Percentiles rank a stretch among this genome's conserved stretches.
Conservation (phyloP, 2,329 filamentous ascomycete genomes). For the Cordyceps pruinosa region DNA sequence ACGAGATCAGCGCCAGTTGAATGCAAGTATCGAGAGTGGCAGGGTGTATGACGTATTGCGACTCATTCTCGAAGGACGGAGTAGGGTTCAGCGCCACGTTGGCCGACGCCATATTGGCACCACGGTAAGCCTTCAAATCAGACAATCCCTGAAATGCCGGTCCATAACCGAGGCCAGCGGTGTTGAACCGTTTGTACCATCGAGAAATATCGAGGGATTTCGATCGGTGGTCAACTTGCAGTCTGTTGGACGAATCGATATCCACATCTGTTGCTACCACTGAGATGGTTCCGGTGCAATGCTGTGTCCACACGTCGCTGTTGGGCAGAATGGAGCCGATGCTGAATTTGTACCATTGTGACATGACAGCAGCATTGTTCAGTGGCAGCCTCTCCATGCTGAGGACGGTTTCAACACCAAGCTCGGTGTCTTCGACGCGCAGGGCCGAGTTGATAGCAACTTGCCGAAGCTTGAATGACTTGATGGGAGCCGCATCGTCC, state of each 20-base stretch:
- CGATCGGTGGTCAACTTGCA: not conserved
- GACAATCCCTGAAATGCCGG: slow-evolving; percentile 18
- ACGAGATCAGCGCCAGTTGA: slow-evolving; percentile 20
- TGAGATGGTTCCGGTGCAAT: slow-evolving; percentile 20
- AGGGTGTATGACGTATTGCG: slow-evolving; percentile 1
- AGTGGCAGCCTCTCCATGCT: slow-evolving; percentile 17
- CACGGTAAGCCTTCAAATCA: slow-evolving; percentile 17
- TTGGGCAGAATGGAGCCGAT: slow-evolving; percentile 19
- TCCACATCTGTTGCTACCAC: slow-evolving; percentile 12
- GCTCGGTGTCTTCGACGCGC: slow-evolving; percentile 17
- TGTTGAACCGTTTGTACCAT: slow-evolving; percentile 19
- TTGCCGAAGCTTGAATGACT: slow-evolving; percentile 16
- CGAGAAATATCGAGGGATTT: not conserved
- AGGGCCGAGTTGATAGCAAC: slow-evolving; percentile 20
- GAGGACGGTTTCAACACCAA: slow-evolving; percentile 20
- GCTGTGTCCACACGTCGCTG: slow-evolving; percentile 19
- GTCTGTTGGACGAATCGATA: slow-evolving; percentile 3
- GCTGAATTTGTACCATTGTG: slow-evolving; percentile 21
- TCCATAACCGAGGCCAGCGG: slow-evolving; percentile 20
- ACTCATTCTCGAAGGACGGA: slow-evolving; percentile 15
- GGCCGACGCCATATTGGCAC: slow-evolving; percentile 16
- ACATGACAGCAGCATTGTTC: slow-evolving; percentile 18
- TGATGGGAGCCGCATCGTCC: slow-evolving; percentile 9
- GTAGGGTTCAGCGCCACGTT: slow-evolving; percentile 16
- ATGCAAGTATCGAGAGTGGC: slow-evolving; percentile 21